These are phyloP conservation scores for Pelargonium citronellum DNA, from an alignment of 441 rosid genomes.

Conservation along the genomic window DNA sequence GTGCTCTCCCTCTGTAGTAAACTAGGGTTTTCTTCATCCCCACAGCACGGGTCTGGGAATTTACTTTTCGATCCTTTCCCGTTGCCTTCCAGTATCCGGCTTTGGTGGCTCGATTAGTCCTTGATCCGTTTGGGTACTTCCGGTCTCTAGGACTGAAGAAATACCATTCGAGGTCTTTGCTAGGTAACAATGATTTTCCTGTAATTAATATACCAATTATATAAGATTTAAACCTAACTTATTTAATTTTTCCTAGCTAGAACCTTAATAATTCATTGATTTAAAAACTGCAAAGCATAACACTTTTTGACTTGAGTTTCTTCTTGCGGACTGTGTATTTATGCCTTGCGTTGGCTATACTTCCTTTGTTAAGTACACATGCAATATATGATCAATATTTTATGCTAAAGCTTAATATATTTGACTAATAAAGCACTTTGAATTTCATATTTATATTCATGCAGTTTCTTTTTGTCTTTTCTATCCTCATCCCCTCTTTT, in stretches of 20 bases:
- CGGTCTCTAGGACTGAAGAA: constrained; percentile 52
- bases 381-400: not conserved
- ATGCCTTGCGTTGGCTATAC: not conserved
- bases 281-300: not conserved
- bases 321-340: not conserved
- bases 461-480: not conserved
- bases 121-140: constrained; percentile 28
- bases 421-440: not conserved
- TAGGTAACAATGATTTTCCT: constrained; percentile 74
- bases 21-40: constrained; percentile 75
- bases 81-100: constrained; percentile 54
- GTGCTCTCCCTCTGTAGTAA: constrained; percentile 72
- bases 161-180: constrained; percentile 80
- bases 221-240: not conserved
- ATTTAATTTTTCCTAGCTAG: not conserved
- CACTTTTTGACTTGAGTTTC: not conserved
- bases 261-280: not conserved
- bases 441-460: not conserved
- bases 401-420: not conserved
- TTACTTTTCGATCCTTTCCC: constrained; percentile 69
- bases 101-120: constrained; percentile 28
- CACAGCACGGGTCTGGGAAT: constrained; percentile 40
- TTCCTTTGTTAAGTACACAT: not conserved
- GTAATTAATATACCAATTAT: constrained; percentile 17
- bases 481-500: not conserved